A percentile compares a stretch with the other conserved stretches of the same genome.
phyloP scores from a whole-genome alignment of 2,329 filamentous ascomycete genomes.

The Fusarium proliferatum region DNA sequence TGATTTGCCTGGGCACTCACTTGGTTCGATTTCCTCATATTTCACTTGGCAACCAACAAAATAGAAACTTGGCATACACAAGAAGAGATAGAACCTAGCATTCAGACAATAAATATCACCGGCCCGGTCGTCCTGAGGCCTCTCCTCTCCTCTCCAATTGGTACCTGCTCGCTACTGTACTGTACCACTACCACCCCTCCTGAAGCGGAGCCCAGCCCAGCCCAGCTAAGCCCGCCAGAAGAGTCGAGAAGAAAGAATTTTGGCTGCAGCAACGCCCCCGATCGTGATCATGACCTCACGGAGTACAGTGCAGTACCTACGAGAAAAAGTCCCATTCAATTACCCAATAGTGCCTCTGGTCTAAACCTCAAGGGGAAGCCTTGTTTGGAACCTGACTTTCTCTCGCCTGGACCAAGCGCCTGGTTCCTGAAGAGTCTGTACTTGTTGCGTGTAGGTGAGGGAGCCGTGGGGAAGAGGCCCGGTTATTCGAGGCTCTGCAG shows the following conservation, averaged over 20 bases:
- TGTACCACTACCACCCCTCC: slow-evolving; percentile 36
- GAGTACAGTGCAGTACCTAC: slow-evolving; percentile 17
- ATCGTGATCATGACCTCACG: slow-evolving; percentile 51
- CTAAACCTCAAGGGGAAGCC: slow-evolving; percentile 48
- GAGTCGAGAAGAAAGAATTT: slow-evolving; percentile 42
- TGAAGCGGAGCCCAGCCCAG: slow-evolving; percentile 27
- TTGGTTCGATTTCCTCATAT: slow-evolving; percentile 3
- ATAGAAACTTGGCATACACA: slow-evolving; percentile 8
- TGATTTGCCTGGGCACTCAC: not conserved
- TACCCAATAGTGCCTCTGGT: slow-evolving; percentile 47
- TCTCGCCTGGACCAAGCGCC: slow-evolving; percentile 41
- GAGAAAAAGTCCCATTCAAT: slow-evolving; percentile 44
- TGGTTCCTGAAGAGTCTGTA: slow-evolving; percentile 44
- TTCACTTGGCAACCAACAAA: slow-evolving; percentile 3
- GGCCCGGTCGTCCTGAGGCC: slow-evolving; percentile 40
- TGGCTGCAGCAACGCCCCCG: slow-evolving; percentile 28
- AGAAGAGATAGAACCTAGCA: not conserved
- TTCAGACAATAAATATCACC: slow-evolving; percentile 16
- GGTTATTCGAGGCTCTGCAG: slow-evolving; percentile 52
- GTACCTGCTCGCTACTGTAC: not conserved
- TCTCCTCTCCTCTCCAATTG: slow-evolving; percentile 9
- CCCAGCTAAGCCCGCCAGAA: slow-evolving; percentile 42
- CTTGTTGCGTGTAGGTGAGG: not conserved
- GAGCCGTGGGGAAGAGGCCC: slow-evolving; percentile 38
- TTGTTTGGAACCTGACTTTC: slow-evolving; percentile 18